A percentile compares a stretch with the other conserved stretches of the same genome.
These are phyloP conservation scores for Amaranthus palmeri DNA, from an alignment of 148 eudicot species.

Conservation along the genomic window DNA sequence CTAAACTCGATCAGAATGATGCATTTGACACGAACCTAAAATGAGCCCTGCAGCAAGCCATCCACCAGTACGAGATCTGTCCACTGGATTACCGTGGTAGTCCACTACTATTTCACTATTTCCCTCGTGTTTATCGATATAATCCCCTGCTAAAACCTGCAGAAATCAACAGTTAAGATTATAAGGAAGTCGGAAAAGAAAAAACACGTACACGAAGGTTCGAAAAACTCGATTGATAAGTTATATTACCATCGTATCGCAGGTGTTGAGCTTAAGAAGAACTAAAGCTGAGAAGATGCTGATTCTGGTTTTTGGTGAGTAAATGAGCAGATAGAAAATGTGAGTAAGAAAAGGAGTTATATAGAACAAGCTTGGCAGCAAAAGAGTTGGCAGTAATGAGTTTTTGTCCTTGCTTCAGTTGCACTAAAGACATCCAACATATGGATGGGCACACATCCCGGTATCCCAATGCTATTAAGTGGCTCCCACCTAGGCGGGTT, in stretches of 20 bases:
- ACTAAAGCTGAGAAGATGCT: slow-evolving; percentile 7
- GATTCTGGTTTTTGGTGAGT: not conserved
- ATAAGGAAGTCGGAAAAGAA: not conserved
- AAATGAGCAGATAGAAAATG: not conserved
- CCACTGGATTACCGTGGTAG: slow-evolving; percentile 68
- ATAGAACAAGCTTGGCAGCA: not conserved
- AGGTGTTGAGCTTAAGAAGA: not conserved
- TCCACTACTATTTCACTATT: slow-evolving; percentile 41
- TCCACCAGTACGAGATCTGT: slow-evolving; percentile 73
- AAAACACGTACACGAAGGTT: not conserved
- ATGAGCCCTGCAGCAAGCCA: slow-evolving; percentile 98
- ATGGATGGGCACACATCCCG: not conserved
- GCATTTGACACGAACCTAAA: slow-evolving; percentile 44
- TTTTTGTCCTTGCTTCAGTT: not conserved
- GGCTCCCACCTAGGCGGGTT: no score
- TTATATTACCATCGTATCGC: slow-evolving; percentile 22
- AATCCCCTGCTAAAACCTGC: slow-evolving; percentile 53
- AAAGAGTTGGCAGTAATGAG: not conserved
- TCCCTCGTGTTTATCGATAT: slow-evolving; percentile 36
- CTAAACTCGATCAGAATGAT: not conserved
- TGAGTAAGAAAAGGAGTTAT: not conserved
- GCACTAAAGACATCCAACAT: slow-evolving; percentile 15
- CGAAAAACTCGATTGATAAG: not conserved
- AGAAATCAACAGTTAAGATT: not conserved
- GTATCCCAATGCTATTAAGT: no score